These are phyloP conservation scores for Lactifluus hygrophoroides DNA, from an alignment of 768 basidiomycete genomes.

Conservation along the genomic window DNA sequence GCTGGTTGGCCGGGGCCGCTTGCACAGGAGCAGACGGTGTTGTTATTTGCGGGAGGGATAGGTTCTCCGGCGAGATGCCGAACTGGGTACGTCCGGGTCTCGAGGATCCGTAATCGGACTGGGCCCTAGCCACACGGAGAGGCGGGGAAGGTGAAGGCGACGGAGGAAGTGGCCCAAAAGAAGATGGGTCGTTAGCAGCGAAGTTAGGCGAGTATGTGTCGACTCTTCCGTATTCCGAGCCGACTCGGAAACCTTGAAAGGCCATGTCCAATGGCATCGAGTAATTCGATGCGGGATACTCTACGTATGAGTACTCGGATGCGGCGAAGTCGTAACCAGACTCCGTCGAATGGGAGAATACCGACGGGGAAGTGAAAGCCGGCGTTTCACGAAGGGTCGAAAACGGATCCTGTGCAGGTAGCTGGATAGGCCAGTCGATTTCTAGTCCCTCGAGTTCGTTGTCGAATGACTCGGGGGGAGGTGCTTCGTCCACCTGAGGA, in stretches of 20 bases:
- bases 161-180: constrained; percentile 16
- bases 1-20: constrained; percentile 31
- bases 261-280: constrained; percentile 52
- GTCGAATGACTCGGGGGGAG: constrained; percentile 77
- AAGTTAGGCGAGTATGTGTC: constrained; percentile 18
- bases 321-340: constrained; percentile 63
- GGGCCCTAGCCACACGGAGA: constrained; percentile 19
- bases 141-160: constrained; percentile 13
- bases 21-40: constrained; percentile 38
- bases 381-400: constrained; percentile 54
- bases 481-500: constrained; percentile 57
- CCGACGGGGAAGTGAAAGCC: constrained; percentile 63
- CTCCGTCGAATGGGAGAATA: constrained; percentile 72
- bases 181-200: background rate
- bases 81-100: constrained; percentile 24
- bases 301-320: constrained; percentile 41
- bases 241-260: constrained; percentile 52
- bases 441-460: constrained; percentile 64
- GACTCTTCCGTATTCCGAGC: constrained; percentile 43
- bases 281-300: constrained; percentile 37
- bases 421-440: constrained; percentile 49
- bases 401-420: constrained; percentile 57
- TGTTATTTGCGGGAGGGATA: constrained; percentile 41
- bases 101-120: constrained; percentile 17
- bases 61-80: constrained; percentile 25